A percentile compares a stretch with the other conserved stretches of the same genome.
phyloP scores from a whole-genome alignment of 345 rosid genomes.

The Murraya koenigii region DNA sequence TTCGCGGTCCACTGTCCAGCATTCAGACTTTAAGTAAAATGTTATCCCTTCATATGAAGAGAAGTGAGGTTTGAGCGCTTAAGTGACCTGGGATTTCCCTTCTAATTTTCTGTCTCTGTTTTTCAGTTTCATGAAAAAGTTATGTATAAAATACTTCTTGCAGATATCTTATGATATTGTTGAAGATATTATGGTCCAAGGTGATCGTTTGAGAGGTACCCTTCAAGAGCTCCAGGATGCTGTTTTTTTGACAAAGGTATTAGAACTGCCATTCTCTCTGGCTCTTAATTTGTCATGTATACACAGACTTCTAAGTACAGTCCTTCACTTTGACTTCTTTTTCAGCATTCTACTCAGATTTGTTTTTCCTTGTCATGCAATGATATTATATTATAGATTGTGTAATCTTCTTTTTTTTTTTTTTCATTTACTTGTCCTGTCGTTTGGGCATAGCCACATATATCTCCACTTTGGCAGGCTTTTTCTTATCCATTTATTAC shows the following conservation, averaged over 20 bases:
- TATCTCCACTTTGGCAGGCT: neutral
- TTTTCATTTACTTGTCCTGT: neutral
- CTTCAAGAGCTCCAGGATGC: slow-evolving; percentile 93
- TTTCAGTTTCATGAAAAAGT: neutral
- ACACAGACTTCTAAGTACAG: too few relatives aligned
- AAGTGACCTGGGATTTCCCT: neutral
- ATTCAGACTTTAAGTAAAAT: slow-evolving; percentile 75
- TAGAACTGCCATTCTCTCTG: slow-evolving; percentile 3
- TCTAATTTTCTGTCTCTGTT: neutral
- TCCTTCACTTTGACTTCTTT: neutral
- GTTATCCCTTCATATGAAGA: slow-evolving; percentile 67
- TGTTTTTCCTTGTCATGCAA: neutral
- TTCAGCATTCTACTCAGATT: neutral
- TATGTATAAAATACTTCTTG: slow-evolving; percentile 12
- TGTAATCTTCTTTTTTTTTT: neutral
- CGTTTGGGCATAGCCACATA: neutral
- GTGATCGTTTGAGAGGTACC: slow-evolving; percentile 62
- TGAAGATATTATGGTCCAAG: slow-evolving; percentile 74
- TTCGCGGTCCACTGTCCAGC: slow-evolving; percentile 83
- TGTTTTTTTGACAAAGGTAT: slow-evolving; percentile 79
- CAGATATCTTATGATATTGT: slow-evolving; percentile 80
- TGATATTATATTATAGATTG: neutral
- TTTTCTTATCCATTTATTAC: neutral
- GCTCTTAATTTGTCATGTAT: neutral
- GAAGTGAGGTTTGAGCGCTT: slow-evolving; percentile 60